Conservation (phyloP, 192 early-diverging fungal species). For the Backusella liffmaniae region DNA sequence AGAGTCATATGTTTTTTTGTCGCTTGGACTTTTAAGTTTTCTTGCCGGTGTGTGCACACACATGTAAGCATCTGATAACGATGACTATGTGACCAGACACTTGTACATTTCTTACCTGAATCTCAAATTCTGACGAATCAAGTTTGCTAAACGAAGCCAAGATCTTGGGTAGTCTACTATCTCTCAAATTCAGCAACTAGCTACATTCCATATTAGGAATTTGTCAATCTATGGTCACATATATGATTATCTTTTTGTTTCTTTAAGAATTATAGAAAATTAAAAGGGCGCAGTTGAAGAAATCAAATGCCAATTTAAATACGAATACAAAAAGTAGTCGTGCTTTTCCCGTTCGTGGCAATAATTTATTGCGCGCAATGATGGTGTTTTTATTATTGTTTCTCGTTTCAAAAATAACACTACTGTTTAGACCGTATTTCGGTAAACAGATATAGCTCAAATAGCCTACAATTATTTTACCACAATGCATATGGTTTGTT, state of each 20-base stretch:
- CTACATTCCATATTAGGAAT: neutral
- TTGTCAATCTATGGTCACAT: neutral
- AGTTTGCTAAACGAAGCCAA: neutral
- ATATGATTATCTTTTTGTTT: neutral
- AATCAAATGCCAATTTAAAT: neutral
- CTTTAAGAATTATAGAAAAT: slow-evolving; percentile 8
- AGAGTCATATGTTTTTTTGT: neutral
- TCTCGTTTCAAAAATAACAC: neutral
- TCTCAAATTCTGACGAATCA: neutral
- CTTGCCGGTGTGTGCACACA: neutral
- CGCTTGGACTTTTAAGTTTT: neutral
- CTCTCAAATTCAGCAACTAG: slow-evolving; percentile 4
- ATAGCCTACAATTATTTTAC: neutral
- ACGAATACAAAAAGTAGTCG: neutral
- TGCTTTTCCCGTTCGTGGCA: neutral
- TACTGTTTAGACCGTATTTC: neutral
- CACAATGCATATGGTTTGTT: neutral
- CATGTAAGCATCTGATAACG: neutral
- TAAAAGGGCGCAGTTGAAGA: neutral
- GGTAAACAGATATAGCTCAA: neutral
- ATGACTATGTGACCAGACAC: neutral
- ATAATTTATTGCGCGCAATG: neutral
- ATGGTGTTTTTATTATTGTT: neutral
- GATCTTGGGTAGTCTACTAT: neutral
- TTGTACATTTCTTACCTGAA: neutral